Conservation (phyloP, 495 filamentous ascomycete species). For the Achaetomiella virescens region DNA sequence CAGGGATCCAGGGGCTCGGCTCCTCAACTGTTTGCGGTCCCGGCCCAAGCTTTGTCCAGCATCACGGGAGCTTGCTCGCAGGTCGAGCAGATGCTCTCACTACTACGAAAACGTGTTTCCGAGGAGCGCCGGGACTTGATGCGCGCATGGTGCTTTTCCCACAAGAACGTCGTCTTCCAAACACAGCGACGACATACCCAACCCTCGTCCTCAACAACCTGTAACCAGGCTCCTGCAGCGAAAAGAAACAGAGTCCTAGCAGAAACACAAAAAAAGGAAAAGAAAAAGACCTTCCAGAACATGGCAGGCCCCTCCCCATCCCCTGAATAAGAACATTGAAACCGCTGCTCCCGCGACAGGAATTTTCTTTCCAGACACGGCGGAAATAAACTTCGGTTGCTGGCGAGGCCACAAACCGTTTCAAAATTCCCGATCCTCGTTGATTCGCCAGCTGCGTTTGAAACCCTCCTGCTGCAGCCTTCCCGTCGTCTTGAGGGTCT, state of each 20-base stretch:
- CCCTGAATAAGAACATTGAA: neutral
- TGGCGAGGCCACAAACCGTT: neutral
- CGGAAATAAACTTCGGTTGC: neutral
- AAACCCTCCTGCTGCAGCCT: neutral
- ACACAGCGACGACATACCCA: too few species aligned
- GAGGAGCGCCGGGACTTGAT: too few species aligned
- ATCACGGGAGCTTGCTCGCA: too few species aligned
- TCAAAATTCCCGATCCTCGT: neutral
- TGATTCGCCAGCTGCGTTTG: neutral
- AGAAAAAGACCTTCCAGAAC: neutral
- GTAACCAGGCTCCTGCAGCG: neutral
- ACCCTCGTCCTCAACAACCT: too few species aligned
- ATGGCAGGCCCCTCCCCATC: neutral
- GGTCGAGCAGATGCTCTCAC: too few species aligned
- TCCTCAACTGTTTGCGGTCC: neutral
- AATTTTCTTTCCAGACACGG: neutral
- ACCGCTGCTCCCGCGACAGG: neutral
- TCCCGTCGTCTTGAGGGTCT: too few species aligned
- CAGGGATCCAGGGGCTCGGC: slow-evolving; percentile 13
- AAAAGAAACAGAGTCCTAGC: neutral
- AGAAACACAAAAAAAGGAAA: slow-evolving; percentile 4
- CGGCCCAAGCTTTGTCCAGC: neutral
- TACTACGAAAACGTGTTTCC: too few species aligned
- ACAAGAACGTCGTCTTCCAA: too few species aligned
- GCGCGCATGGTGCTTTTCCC: too few species aligned